phyloP scores from a whole-genome alignment of 495 filamentous ascomycete species.

The Xylaria longipes region DNA sequence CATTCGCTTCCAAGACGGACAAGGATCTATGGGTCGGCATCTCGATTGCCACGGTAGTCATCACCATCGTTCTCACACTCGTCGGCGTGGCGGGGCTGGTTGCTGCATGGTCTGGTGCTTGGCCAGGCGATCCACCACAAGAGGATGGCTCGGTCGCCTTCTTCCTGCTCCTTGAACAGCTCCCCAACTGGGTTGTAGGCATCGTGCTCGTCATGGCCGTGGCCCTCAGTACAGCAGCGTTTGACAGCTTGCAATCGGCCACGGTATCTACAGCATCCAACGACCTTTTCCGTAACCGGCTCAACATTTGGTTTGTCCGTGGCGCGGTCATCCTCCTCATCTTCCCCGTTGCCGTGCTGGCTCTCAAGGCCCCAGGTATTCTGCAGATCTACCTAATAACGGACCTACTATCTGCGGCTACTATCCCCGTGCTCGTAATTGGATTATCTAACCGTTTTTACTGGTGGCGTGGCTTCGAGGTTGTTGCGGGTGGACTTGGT shows the following conservation, averaged over 20 bases:
- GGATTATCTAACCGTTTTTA: conserved; percentile 68
- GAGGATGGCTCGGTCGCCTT: conserved; percentile 70
- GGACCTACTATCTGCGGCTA: conserved; percentile 72
- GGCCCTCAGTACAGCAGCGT: conserved; percentile 72
- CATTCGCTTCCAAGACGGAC: conserved; percentile 80
- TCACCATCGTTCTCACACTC: conserved; percentile 68
- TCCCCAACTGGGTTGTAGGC: conserved; percentile 77
- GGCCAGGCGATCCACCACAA: conserved; percentile 58
- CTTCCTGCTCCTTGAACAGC: conserved; percentile 71
- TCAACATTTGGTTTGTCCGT: conserved; percentile 73
- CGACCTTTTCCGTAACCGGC: conserved; percentile 77
- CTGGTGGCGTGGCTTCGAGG: conserved; percentile 77
- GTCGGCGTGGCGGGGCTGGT: conserved; percentile 73
- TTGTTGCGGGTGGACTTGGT: conserved; percentile 72
- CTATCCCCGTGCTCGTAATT: conserved; percentile 71
- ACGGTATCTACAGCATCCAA: conserved; percentile 79
- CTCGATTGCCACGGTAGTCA: conserved; percentile 64
- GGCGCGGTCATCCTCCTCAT: conserved; percentile 69
- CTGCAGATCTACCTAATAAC: conserved; percentile 79
- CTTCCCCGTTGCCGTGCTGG: conserved; percentile 71
- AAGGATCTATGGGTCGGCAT: conserved; percentile 75
- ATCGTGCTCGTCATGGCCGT: conserved; percentile 79
- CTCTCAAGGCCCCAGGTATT: conserved; percentile 71
- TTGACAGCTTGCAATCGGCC: conserved; percentile 75
- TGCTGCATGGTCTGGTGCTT: conserved; percentile 74